These are phyloP conservation scores for Taiwanofungus camphoratus DNA, from an alignment of 1,284 basidiomycete species.

Conservation along the genomic window DNA sequence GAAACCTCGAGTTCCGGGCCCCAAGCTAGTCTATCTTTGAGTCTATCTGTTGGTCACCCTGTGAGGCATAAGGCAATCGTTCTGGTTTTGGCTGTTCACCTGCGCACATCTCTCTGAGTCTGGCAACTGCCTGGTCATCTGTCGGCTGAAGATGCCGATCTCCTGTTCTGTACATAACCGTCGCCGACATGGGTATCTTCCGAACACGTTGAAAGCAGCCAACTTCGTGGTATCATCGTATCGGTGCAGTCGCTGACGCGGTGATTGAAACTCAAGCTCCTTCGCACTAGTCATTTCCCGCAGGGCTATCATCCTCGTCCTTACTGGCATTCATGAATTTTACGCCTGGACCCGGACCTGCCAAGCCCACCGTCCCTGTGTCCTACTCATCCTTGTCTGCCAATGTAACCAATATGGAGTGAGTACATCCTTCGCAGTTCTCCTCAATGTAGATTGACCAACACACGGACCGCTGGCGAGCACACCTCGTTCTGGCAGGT, in stretches of 20 bases:
- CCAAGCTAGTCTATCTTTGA: no score
- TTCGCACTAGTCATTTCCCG: not conserved
- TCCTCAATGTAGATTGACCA: constrained; percentile 1
- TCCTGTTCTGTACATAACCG: constrained; percentile 3
- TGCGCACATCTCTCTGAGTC: no score
- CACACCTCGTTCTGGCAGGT: constrained; percentile 11
- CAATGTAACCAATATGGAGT: constrained; percentile 4
- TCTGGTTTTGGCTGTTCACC: no score
- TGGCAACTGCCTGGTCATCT: no score
- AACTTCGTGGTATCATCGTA: constrained; percentile 4
- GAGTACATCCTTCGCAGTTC: constrained; percentile 2
- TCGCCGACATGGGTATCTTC: constrained; percentile 1
- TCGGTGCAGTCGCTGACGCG: constrained; percentile 4
- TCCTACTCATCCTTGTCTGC: constrained; percentile 2
- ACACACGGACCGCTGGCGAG: constrained; percentile 4
- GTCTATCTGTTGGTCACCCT: no score
- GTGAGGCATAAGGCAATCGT: no score
- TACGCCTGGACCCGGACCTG: no score
- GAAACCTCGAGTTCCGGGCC: no score
- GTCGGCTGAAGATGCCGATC: not conserved
- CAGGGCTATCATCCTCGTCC: constrained; percentile 4
- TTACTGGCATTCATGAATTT: no score
- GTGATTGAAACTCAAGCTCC: constrained; percentile 1
- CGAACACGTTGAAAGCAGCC: constrained; percentile 10
- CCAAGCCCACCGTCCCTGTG: not conserved